These are phyloP conservation scores for Metschnikowia cubensis DNA, from an alignment of 805 yeast species.

Conservation along the genomic window DNA sequence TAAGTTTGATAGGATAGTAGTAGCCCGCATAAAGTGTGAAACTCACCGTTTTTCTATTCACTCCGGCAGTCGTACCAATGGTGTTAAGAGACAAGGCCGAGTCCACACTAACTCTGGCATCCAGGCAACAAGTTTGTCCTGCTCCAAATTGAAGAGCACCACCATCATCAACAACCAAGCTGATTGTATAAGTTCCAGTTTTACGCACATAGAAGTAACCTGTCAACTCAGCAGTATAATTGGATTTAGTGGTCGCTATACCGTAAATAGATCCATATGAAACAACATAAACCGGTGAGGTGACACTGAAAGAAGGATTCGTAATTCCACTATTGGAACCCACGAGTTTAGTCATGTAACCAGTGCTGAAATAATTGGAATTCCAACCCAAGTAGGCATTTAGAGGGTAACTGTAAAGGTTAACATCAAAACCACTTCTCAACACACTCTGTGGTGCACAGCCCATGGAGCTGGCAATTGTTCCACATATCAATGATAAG, in stretches of 20 bases:
- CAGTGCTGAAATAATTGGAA: conserved; percentile 4
- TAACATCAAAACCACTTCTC: conserved; percentile 9
- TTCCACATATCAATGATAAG: neutral
- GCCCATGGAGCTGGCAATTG: neutral
- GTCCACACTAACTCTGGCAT: neutral
- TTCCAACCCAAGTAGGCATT: conserved; percentile 8
- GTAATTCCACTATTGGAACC: conserved; percentile 9
- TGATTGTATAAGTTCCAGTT: conserved; percentile 10
- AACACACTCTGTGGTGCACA: neutral
- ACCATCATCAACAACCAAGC: conserved; percentile 12
- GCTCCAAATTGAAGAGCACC: conserved; percentile 12
- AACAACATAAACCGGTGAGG: neutral
- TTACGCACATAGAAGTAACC: conserved; percentile 10
- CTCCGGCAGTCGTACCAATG: neutral
- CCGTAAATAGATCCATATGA: conserved; percentile 6
- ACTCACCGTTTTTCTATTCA: neutral
- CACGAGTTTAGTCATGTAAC: conserved; percentile 4
- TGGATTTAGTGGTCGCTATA: conserved; percentile 7
- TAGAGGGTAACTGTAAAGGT: conserved; percentile 6
- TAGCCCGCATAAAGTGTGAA: conserved; percentile 7
- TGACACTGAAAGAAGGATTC: conserved; percentile 5
- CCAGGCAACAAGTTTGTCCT: conserved; percentile 10
- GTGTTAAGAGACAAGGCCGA: neutral
- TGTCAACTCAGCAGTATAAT: conserved; percentile 10
- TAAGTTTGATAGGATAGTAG: conserved; percentile 11